Conservation (phyloP, 2,329 filamentous ascomycete species). For the Trichoderma koningiopsis region DNA sequence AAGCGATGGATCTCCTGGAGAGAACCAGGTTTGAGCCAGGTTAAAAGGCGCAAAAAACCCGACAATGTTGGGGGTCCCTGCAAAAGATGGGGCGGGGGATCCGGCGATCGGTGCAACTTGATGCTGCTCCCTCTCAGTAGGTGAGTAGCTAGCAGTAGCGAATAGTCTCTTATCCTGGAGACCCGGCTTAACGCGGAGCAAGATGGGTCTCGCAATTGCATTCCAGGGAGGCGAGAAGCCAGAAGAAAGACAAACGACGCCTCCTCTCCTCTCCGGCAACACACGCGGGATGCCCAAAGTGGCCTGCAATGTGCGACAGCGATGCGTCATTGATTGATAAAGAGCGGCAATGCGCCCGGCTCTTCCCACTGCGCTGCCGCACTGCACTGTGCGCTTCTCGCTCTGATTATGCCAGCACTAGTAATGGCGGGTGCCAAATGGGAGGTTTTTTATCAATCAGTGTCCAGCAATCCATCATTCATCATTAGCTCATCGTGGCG, state of each 20-base stretch:
- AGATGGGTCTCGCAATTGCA: neutral
- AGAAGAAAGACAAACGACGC: neutral
- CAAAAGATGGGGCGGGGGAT: neutral
- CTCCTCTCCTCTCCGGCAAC: neutral
- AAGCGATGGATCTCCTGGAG: neutral
- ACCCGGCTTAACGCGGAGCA: neutral
- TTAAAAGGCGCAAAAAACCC: neutral
- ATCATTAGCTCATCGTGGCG: slow-evolving; percentile 24
- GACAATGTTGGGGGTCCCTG: neutral
- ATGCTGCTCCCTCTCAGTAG: neutral
- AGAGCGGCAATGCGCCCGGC: neutral
- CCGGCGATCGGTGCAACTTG: neutral
- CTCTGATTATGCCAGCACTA: neutral
- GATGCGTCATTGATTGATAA: slow-evolving; percentile 21
- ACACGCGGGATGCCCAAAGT: neutral
- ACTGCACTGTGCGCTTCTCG: neutral
- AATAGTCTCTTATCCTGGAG: neutral
- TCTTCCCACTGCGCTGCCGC: neutral
- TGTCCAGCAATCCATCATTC: slow-evolving; percentile 11
- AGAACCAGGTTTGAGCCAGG: neutral
- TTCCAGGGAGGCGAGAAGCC: neutral
- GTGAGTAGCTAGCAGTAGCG: neutral
- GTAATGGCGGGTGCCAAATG: neutral
- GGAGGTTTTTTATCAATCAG: slow-evolving; percentile 18
- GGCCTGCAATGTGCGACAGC: slow-evolving; percentile 5